Percentiles rank a stretch among this genome's conserved stretches.
Evolutionary conservation across 2,329 filamentous ascomycete genomes (phyloP).

Genomic region (Cordyceps farinosa): DNA sequence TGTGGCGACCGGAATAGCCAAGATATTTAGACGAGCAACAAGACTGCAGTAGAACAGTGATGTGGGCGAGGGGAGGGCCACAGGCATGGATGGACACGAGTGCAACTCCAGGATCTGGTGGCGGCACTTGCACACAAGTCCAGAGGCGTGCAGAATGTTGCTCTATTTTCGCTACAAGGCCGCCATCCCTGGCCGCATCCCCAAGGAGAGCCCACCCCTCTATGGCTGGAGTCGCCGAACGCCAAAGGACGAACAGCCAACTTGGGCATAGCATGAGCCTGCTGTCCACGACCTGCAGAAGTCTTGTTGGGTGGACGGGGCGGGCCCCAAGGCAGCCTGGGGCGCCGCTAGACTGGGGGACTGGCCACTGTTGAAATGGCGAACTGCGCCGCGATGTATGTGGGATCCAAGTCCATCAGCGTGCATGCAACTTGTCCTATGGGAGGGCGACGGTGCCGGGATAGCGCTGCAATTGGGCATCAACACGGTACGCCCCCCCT

Average conservation of each 20-base stretch:
- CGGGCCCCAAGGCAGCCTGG: conserved; percentile 5
- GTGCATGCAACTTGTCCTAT: conserved; percentile 17
- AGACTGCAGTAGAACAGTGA: background rate
- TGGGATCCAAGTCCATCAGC: background rate
- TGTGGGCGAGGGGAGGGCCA: background rate
- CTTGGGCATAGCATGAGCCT: conserved; percentile 8
- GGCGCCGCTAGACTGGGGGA: background rate
- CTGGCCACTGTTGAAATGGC: background rate
- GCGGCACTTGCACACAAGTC: conserved; percentile 10
- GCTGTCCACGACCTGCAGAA: conserved; percentile 1
- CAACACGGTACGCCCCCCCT: conserved; percentile 24
- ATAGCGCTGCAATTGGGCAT: conserved; percentile 34
- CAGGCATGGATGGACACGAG: conserved; percentile 6
- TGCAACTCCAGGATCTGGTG: conserved; percentile 7
- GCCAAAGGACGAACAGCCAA: conserved; percentile 8
- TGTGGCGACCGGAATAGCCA: conserved; percentile 12
- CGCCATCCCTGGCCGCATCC: conserved; percentile 4
- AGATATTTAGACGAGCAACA: conserved; percentile 12
- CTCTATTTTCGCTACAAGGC: conserved; percentile 12
- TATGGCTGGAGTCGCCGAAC: conserved; percentile 17
- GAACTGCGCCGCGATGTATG: conserved; percentile 16
- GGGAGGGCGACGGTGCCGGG: conserved; percentile 1
- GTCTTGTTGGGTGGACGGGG: conserved; percentile 14
- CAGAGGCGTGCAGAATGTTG: conserved; percentile 7
- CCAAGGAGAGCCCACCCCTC: conserved; percentile 2